Conservation (phyloP, 2,329 filamentous ascomycete genomes). For the Aspergillus sp. region DNA sequence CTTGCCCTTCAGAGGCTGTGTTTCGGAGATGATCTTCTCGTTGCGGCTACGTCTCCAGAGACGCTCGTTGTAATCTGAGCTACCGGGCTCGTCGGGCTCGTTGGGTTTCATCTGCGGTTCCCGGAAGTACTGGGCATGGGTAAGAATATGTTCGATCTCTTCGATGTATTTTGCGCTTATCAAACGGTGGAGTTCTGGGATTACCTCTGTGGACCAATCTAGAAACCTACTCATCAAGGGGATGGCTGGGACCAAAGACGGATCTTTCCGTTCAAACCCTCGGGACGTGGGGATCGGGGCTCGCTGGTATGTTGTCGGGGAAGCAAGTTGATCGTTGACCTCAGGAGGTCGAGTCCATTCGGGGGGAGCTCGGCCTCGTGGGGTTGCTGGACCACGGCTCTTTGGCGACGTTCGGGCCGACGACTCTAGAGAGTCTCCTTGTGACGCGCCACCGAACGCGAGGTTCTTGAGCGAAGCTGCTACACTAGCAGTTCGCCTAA, state of each 20-base stretch:
- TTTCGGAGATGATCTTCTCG: constrained; percentile 86
- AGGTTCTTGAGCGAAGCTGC: constrained; percentile 64
- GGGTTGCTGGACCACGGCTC: constrained; percentile 40
- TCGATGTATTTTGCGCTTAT: constrained; percentile 11
- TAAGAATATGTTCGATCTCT: constrained; percentile 27
- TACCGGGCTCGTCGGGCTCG: constrained; percentile 94
- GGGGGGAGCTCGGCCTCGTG: constrained; percentile 52
- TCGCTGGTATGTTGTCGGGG: constrained; percentile 70
- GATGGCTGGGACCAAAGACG: constrained; percentile 60
- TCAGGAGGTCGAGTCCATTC: constrained; percentile 69
- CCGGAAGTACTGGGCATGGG: constrained; percentile 70
- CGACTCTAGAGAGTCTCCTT: constrained; percentile 30
- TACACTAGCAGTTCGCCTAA: constrained; percentile 64
- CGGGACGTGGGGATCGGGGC: constrained; percentile 78
- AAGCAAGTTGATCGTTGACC: constrained; percentile 67
- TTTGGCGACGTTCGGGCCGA: constrained; percentile 31
- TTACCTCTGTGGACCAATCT: constrained; percentile 85
- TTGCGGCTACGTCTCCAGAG: constrained; percentile 92
- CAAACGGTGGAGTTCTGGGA: constrained; percentile 19
- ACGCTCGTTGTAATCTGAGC: constrained; percentile 91
- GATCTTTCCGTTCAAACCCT: constrained; percentile 65
- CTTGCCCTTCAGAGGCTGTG: constrained; percentile 87
- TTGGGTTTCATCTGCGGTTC: constrained; percentile 97
- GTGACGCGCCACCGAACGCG: constrained; percentile 50
- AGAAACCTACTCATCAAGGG: constrained; percentile 82